Evolutionary conservation across 2,329 filamentous ascomycete species (phyloP), one percentile per base, ranked within the genome.

Genomic region (Proliferodiscus dingleyae): DNA sequence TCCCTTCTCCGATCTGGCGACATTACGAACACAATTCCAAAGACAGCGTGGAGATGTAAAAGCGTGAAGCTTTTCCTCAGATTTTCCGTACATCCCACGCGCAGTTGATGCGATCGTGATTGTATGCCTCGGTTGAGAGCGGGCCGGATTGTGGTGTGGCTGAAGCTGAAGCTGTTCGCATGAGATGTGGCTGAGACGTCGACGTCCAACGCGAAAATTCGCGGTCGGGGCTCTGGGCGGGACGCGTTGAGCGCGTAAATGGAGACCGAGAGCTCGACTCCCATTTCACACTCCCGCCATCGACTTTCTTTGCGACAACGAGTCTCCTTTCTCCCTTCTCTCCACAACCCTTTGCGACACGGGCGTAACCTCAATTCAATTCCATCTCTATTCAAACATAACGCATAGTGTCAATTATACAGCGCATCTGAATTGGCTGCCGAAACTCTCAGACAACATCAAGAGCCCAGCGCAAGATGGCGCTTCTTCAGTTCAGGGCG

Each of bases 401-500:
- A n/a, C 3, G 16, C 9, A 1, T n/a, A 19, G 30, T 33, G 3
- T 15, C 32, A 34, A 34, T 16, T 10, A 15, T 10, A 10, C 7
- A 18, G 19, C 32, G 10, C 28, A 33, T 37, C 18, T 34, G 16
- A 34, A 18, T 34, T 10, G 5, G 13, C 10, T 18, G 10, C 21
- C 24, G 16, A 37, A n/a, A 43, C 37, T 33, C 24, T 42, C 34
- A 22, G 19, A 19, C 40, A 16, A 26, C 15, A 22, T 48, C 43
- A 56, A 47, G 48, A 51, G 53, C 39, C 50, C 43, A 48, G 58
- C 58, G 59, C 68, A 70, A 59, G 49, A 96, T 96, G 91, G 85
- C 89, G 76, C 85, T 96, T 63, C 79, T 89, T 62, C 83, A 85
- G 55, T 85, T 85, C 68, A 83, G 78, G 64, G 76, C 83, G 57